phyloP scores from a whole-genome alignment of 495 filamentous ascomycete genomes.

The Tuber umbilicatum region DNA sequence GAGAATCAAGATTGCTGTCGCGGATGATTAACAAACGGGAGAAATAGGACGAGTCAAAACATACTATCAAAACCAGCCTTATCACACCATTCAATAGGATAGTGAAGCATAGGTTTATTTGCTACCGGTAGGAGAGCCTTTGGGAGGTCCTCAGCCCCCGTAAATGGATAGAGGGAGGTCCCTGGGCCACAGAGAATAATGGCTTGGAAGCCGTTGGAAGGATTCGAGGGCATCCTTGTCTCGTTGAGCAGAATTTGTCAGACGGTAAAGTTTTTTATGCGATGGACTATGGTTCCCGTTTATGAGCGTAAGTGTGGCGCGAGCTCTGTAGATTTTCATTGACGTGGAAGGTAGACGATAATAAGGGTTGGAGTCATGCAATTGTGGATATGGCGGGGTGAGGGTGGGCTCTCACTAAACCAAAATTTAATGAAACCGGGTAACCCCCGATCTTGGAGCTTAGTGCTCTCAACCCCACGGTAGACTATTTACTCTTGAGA shows the following conservation, averaged over 20 bases:
- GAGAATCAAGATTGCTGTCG: constrained; percentile 38
- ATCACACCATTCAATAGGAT: constrained; percentile 77
- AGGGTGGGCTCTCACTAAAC: background rate
- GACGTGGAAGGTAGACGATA: background rate
- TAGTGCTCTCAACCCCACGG: too few relatives aligned
- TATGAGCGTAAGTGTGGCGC: background rate
- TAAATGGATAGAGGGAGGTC: constrained; percentile 84
- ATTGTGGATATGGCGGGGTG: background rate
- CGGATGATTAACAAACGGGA: background rate
- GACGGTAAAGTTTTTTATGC: background rate
- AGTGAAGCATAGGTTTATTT: constrained; percentile 94
- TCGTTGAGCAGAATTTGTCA: background rate
- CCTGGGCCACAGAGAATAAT: constrained; percentile 90
- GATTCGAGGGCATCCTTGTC: constrained; percentile 42
- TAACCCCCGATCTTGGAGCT: background rate
- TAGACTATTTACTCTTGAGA: too few relatives aligned
- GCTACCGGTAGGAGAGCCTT: constrained; percentile 89
- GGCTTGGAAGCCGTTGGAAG: constrained; percentile 79
- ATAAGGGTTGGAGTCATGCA: background rate
- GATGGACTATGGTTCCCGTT: background rate
- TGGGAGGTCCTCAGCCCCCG: constrained; percentile 76
- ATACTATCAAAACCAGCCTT: constrained; percentile 39
- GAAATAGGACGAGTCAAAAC: constrained; percentile 10
- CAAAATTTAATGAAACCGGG: background rate
- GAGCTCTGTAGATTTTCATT: background rate